Percentiles rank a stretch among this genome's conserved stretches.
These are phyloP conservation scores for Shiraia bambusicola DNA, from an alignment of 2,329 filamentous ascomycete genomes.

Conservation along the genomic window DNA sequence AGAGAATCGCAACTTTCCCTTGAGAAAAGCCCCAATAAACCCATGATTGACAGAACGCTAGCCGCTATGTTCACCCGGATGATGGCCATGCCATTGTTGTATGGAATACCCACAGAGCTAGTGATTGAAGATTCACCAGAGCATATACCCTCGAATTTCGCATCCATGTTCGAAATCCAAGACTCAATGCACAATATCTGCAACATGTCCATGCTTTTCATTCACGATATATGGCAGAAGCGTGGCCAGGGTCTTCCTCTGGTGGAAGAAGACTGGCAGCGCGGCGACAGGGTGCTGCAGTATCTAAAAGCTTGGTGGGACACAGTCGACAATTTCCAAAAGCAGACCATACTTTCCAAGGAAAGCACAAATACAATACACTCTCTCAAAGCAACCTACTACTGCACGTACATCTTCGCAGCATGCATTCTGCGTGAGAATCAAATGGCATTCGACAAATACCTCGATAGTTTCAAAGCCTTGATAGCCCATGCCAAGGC, in stretches of 20 bases:
- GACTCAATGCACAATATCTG: conserved; percentile 1
- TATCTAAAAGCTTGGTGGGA: conserved; percentile 6
- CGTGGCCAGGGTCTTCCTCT: background rate
- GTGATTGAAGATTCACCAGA: conserved; percentile 3
- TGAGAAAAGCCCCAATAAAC: background rate
- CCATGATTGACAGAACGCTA: conserved; percentile 13
- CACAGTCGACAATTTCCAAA: conserved; percentile 1
- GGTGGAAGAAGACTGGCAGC: conserved; percentile 4
- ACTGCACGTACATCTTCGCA: background rate
- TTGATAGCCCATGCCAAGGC: background rate
- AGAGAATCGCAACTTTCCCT: background rate
- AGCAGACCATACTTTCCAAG: background rate
- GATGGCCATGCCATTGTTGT: conserved; percentile 15
- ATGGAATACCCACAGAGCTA: conserved; percentile 6
- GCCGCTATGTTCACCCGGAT: conserved; percentile 17
- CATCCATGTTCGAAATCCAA: conserved; percentile 12
- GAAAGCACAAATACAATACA: background rate
- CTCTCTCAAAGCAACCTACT: background rate
- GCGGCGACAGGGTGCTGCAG: background rate
- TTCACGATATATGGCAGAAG: conserved; percentile 3
- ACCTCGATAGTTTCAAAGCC: conserved; percentile 2
- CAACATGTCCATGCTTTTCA: conserved; percentile 7
- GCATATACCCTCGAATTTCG: conserved; percentile 10
- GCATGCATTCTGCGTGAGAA: background rate
- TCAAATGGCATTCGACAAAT: background rate